phyloP scores from a whole-genome alignment of 805 yeast species.

The Yamadazyma sp. region DNA sequence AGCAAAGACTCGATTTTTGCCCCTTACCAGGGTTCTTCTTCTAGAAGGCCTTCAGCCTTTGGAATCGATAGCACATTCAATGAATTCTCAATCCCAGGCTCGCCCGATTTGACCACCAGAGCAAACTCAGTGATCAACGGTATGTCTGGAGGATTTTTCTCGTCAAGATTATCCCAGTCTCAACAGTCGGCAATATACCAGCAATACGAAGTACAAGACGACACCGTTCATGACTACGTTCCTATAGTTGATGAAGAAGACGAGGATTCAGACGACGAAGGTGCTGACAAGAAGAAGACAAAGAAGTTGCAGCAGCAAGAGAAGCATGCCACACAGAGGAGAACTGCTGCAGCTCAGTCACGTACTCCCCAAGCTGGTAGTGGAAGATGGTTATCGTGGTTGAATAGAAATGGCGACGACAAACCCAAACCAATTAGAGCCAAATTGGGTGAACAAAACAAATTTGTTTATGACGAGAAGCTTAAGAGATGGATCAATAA shows the following conservation, averaged over 20 bases:
- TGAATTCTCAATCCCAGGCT: slow-evolving; percentile 46
- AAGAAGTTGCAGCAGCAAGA: slow-evolving; percentile 14
- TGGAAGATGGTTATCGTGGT: slow-evolving; percentile 17
- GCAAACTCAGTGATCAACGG: slow-evolving; percentile 44
- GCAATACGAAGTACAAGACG: slow-evolving; percentile 46
- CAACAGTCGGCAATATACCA: slow-evolving; percentile 45
- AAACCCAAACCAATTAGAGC: slow-evolving; percentile 80
- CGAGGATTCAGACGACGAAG: slow-evolving; percentile 49
- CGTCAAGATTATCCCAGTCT: slow-evolving; percentile 43
- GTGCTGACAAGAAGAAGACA: slow-evolving; percentile 28
- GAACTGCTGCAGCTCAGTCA: slow-evolving; percentile 9
- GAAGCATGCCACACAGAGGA: slow-evolving; percentile 9
- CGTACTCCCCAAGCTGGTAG: not conserved
- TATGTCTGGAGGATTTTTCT: slow-evolving; percentile 31
- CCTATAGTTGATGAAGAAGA: slow-evolving; percentile 44
- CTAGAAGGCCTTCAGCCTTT: slow-evolving; percentile 15
- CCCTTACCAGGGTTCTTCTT: slow-evolving; percentile 21
- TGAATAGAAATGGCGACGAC: slow-evolving; percentile 39
- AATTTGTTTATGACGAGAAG: slow-evolving; percentile 78
- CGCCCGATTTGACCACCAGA: slow-evolving; percentile 45
- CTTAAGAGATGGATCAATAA: slow-evolving; percentile 85
- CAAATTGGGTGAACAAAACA: slow-evolving; percentile 76
- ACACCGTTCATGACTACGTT: slow-evolving; percentile 42
- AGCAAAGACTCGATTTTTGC: slow-evolving; percentile 22
- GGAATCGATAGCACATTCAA: slow-evolving; percentile 28